Base-by-base conservation (phyloP, 2,329 filamentous ascomycete genomes). In the Colletotrichum tropicicola region DNA sequence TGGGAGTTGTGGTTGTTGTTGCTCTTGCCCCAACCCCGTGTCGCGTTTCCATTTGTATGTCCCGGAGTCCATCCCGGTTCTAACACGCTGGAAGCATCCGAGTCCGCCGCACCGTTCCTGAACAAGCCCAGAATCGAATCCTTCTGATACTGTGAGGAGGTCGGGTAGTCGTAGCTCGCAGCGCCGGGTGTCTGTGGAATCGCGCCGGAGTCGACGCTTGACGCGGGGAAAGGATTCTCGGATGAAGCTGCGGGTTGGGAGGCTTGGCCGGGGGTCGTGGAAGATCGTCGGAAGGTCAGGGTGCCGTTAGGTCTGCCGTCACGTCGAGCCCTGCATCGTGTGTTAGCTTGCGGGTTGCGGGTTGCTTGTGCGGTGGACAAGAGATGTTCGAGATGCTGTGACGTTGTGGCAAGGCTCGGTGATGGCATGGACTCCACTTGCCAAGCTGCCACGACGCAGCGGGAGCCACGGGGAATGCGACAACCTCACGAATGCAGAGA, bases 91-190 rank as follows among this genome's bases (percentile, higher is more conserved):
- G 90, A 85, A 39, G 88, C 85, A 55, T 83, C 84, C 67, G 87
- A 82, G 70, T 80, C 78, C 64, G 71, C 69, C 41, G 79, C 77
- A 21, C 59, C 48, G 21, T 66, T 53, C 70, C 86, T 88, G 78
- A 88, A 95, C 69, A 97, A 86, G 59, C 89, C 87, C 62, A 97
- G 82, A 67, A 98, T 82, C 69, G 97, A 88, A 3, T 94, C 92
- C 77, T 90, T 92, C 68, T 88, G 89, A 78, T 97, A 97, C 70
- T 91, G 89, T 65, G 83, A 81, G 51, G 87, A 84, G 43, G 13
- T 74, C 73, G 57, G 80, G 41, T 59, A 68, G 27, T 68, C 67
- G 48, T 68, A 67, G 28, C 55, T 61, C 21, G 59, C 54, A 6
- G 39, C 43, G 10, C 65, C 79, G 43, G 88, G 77, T 70, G 80